A percentile compares a stretch with the other conserved stretches of the same genome.
phyloP scores from a whole-genome alignment of 345 rosid species.

The Aquilaria yunnanensis region DNA sequence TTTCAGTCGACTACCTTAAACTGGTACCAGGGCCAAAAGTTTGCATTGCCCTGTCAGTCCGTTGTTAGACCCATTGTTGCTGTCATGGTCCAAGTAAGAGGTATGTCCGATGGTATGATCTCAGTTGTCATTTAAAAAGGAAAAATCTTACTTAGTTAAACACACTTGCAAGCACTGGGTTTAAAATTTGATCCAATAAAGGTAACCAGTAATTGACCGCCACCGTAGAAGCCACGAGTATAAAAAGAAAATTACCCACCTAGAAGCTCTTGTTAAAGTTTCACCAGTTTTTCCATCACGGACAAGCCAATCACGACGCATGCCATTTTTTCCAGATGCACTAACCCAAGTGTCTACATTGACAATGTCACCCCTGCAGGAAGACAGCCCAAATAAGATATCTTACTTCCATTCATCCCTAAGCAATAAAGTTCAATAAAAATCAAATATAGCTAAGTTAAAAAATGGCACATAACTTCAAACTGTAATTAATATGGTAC shows the following conservation, averaged over 20 bases:
- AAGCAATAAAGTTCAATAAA: too few species aligned
- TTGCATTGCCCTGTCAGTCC: too few species aligned
- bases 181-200: neutral
- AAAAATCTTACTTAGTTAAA: too few species aligned
- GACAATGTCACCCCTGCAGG: conserved; percentile 86
- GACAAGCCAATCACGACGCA: conserved; percentile 95
- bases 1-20: too few species aligned
- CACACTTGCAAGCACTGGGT: neutral
- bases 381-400: conserved; percentile 5
- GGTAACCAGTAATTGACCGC: neutral
- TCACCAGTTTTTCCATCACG: conserved; percentile 75
- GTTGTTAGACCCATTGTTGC: too few species aligned
- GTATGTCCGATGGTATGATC: too few species aligned
- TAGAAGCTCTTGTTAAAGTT: conserved; percentile 79
- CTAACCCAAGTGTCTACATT: conserved; percentile 86
- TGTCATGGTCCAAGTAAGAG: too few species aligned
- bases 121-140: too few species aligned
- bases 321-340: conserved; percentile 89
- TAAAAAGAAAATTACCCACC: conserved; percentile 34
- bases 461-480: too few species aligned
- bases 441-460: neutral
- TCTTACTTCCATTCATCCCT: neutral
- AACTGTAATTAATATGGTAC: too few species aligned
- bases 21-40: too few species aligned
- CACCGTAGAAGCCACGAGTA: neutral